These are phyloP conservation scores for Pleomassaria siparia DNA, from an alignment of 2,329 filamentous ascomycete species.

Conservation along the genomic window DNA sequence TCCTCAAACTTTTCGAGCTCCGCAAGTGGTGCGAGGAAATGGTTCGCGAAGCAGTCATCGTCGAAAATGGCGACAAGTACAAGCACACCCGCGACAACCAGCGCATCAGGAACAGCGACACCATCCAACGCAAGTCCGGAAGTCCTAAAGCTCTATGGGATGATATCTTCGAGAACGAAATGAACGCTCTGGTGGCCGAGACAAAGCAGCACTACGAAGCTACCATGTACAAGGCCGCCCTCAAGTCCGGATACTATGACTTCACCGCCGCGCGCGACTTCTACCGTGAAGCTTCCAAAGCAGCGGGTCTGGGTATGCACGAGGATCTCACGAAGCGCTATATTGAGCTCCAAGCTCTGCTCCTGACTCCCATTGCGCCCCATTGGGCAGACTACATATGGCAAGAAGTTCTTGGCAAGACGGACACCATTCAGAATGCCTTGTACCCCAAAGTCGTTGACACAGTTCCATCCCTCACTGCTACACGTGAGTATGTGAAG, in stretches of 20 bases:
- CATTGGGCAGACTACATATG: slow-evolving; percentile 96
- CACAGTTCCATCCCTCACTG: slow-evolving; percentile 67
- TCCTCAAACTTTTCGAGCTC: slow-evolving; percentile 79
- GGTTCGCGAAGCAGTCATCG: slow-evolving; percentile 60
- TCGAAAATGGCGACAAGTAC: slow-evolving; percentile 48
- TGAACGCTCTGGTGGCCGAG: slow-evolving; percentile 81
- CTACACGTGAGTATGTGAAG: slow-evolving; percentile 81
- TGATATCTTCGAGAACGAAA: slow-evolving; percentile 87
- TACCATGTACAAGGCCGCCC: slow-evolving; percentile 44
- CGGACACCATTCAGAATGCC: slow-evolving; percentile 75
- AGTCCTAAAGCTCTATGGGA: slow-evolving; percentile 80
- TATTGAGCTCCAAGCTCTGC: slow-evolving; percentile 80
- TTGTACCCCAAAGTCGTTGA: slow-evolving; percentile 71
- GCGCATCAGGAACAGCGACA: slow-evolving; percentile 53
- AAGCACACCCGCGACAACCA: slow-evolving; percentile 45
- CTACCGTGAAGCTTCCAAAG: slow-evolving; percentile 80
- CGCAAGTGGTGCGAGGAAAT: slow-evolving; percentile 93
- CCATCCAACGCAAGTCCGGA: slow-evolving; percentile 65
- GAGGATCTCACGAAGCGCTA: slow-evolving; percentile 76
- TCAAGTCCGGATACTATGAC: slow-evolving; percentile 75
- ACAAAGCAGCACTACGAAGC: slow-evolving; percentile 73
- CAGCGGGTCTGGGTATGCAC: slow-evolving; percentile 83
- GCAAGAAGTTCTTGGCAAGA: slow-evolving; percentile 82
- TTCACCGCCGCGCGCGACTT: slow-evolving; percentile 85
- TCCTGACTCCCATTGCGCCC: slow-evolving; percentile 81